Base-by-base conservation (phyloP, 164 flowering plant species). In the Annona squamosa region DNA sequence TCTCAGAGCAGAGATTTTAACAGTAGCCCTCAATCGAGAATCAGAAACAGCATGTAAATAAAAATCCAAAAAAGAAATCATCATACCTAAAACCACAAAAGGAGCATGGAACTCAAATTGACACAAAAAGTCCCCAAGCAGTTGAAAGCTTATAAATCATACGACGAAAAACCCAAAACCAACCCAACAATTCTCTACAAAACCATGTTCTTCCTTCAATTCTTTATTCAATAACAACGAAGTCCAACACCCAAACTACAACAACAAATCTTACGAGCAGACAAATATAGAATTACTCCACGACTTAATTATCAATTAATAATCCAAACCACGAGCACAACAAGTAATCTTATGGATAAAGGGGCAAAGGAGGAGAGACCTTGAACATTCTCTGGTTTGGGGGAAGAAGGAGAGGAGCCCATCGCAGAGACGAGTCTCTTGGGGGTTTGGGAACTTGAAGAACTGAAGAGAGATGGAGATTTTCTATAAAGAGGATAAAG, bases 361-460 rank as follows among this genome's bases (percentile, higher is more conserved):
- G 65, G 4, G 69, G 46, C 68, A 47, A n/a, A 62, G 16, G 59
- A 56, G 46, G 45, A 61, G 67, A 3, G 47, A 75, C 81, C 81
- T 78, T 78, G 81, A 72, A 75, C 48, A n/a, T 56, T 69, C 10
- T 78, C 73, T 48, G 81, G 75, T 68, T 72, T 72, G 61, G 63
- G 77, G 37, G 81, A 78, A 75, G 81, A 78, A 19, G 68, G 26
- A 75, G 63, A 75, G 9, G 77, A 78, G 46, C 81, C 81, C 77
- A 78, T 78, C 52, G 67, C 73, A 57, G 73, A 62, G 52, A 78
- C 16, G 37, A 56, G 9, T 52, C 70, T 69, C 37, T 64, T 52
- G 12, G 73, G 63, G 46, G 44, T 72, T 26, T 19, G 68, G 19
- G 45, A 45, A 63, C 69, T 56, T 71, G 3, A 62, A 47, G 46